Evolutionary conservation across 2,329 filamentous ascomycete species (phyloP).

Genomic region (Botrytis squamosa): DNA sequence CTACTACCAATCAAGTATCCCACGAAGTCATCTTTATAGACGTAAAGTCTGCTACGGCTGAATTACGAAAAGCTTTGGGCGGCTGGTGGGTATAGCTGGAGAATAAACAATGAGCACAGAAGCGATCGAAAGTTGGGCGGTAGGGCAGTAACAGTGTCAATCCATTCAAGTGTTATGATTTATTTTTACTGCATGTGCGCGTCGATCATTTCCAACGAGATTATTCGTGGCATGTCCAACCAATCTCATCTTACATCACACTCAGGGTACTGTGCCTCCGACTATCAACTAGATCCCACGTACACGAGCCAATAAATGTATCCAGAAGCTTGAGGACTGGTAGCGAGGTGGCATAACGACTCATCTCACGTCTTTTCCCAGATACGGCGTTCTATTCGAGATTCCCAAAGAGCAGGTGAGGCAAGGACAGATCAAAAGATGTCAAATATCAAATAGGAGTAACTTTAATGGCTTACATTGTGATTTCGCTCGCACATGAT

Average conservation of each 20-base stretch:
- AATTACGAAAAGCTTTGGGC: not conserved
- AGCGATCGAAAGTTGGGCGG: not conserved
- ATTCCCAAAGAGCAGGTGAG: fast-evolving
- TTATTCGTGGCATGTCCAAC: not conserved
- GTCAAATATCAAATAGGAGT: too few relatives aligned
- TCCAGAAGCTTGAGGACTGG: not conserved
- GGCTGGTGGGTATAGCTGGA: not conserved
- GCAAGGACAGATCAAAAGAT: not conserved
- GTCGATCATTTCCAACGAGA: not conserved
- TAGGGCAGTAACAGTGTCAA: not conserved
- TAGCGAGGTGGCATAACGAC: too few relatives aligned
- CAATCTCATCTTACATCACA: not conserved
- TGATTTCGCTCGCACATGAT: too few relatives aligned
- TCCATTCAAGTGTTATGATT: fast-evolving
- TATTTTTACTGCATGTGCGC: not conserved
- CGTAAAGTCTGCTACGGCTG: not conserved
- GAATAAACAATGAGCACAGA: not conserved
- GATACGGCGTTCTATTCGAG: fast-evolving
- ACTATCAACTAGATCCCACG: not conserved
- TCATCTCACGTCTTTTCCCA: not conserved
- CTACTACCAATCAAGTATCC: not conserved
- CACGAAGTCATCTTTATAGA: not conserved
- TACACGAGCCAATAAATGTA: not conserved
- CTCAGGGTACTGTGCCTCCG: too few relatives aligned
- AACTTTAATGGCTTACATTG: too few relatives aligned